Base-by-base conservation (phyloP, 106 monocot genomes). In the Allium cepa region DNA sequence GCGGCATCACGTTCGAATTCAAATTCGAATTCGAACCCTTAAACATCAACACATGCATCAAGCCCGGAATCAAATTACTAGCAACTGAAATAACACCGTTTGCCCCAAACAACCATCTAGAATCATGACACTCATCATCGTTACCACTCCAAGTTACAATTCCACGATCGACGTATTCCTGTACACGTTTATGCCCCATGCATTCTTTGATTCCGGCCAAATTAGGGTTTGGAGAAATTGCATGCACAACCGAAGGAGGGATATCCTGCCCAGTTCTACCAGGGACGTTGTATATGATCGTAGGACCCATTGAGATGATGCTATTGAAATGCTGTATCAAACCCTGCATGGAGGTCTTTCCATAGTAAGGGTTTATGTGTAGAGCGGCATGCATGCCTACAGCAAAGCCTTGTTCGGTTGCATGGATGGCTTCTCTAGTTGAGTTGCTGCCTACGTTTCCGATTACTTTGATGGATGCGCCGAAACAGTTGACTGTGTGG, bases 401-500 rank as follows among this genome's bases (percentile, higher is more conserved):
- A 53, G 95, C 91, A 72, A 96, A 96, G 26, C 95, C 95, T 62
- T 96, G 95, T 53, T 91, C 95, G 10, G 81, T 79, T 69, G 95
- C 95, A 61, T 84, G 95, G 53, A 91, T 81, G 16, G 95, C 88
- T 73, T 96, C 91, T 57, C 88, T 71, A 15, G 95, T 91, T 17
- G 91, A 96, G 76, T 96, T 96, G 80, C 95, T 96, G 50, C 95
- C 91, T 0, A 91, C 88, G 76, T 96, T 96, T 13, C 95, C 95
- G 56, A 96, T 86, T 17, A 96, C 85, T 80, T 91, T 91, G 56
- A 96, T 74, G 22, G 73, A 76, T 57, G 81, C 18, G 11, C 95
- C 95, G 72, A 96, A 96, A 72, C 91, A 96, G 71, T 91, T 96
- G 66, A 96, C 88, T 16, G 88, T 91, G 61, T 91, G 95, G 0